Percentiles rank a stretch among this genome's conserved stretches.
Conservation (phyloP, 495 filamentous ascomycete genomes). For the Penicillium silybi region DNA sequence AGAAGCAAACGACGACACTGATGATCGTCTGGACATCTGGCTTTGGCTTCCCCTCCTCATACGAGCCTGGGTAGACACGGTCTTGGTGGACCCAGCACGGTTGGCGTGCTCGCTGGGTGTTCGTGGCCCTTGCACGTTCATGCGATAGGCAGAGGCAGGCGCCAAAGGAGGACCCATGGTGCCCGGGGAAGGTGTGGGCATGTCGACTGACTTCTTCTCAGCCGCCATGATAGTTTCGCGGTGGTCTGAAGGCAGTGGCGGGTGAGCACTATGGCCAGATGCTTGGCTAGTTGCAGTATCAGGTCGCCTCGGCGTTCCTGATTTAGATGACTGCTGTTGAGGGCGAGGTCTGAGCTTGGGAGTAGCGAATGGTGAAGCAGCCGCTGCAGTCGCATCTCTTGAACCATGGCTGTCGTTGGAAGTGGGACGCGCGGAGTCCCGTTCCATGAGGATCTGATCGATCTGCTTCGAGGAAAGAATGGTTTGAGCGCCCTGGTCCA, state of each 20-base stretch:
- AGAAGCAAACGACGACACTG: conserved; percentile 90
- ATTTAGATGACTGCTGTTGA: conserved; percentile 33
- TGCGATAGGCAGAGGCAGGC: conserved; percentile 73
- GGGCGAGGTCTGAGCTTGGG: conserved; percentile 34
- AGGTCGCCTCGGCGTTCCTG: conserved; percentile 49
- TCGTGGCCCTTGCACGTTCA: conserved; percentile 49
- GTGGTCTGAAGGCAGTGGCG: conserved; percentile 79
- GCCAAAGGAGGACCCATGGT: conserved; percentile 83
- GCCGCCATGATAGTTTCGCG: conserved; percentile 81
- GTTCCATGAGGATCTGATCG: conserved; percentile 58
- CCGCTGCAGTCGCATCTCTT: conserved; percentile 15
- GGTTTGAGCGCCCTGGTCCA: conserved; percentile 72
- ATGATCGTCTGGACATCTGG: conserved; percentile 69
- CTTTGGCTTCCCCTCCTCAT: conserved; percentile 43
- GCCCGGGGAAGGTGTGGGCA: conserved; percentile 41
- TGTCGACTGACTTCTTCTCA: conserved; percentile 51
- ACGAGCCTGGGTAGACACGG: conserved; percentile 42
- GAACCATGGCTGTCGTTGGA: conserved; percentile 32
- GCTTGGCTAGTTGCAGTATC: conserved; percentile 64
- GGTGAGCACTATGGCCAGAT: conserved; percentile 46
- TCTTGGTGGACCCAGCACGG: conserved; percentile 53
- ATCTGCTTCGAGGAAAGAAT: conserved; percentile 67
- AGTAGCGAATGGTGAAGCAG: conserved; percentile 35
- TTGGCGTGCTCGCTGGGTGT: conserved; percentile 58
- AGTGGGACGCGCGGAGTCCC: conserved; percentile 30